Percentiles rank a stretch among this genome's conserved stretches.
These are phyloP conservation scores for Tylopilus sp. DNA, from an alignment of 768 basidiomycete species.

Conservation along the genomic window DNA sequence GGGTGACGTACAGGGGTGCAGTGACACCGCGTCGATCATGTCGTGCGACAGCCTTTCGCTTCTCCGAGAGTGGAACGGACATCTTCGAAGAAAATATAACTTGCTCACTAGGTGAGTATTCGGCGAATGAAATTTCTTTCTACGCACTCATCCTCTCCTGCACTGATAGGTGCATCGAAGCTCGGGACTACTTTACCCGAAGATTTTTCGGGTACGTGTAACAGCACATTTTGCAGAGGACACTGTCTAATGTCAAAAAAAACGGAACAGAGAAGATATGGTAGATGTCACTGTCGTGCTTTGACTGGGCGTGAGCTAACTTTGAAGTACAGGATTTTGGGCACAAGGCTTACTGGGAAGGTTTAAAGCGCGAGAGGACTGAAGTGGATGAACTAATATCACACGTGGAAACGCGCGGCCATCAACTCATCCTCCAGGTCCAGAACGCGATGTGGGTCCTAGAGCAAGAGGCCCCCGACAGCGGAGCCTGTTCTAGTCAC, in stretches of 20 bases:
- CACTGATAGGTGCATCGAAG: slow-evolving; percentile 40
- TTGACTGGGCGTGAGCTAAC: neutral
- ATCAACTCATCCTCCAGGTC: slow-evolving; percentile 32
- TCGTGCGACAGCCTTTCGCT: slow-evolving; percentile 30
- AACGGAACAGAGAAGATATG: slow-evolving; percentile 22
- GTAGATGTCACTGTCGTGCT: neutral
- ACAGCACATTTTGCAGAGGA: neutral
- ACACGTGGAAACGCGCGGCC: slow-evolving; percentile 33
- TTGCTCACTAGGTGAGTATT: slow-evolving; percentile 30
- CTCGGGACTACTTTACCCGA: slow-evolving; percentile 37
- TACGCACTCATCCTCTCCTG: neutral
- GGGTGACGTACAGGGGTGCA: slow-evolving; percentile 26
- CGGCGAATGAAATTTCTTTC: neutral
- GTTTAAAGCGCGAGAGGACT: slow-evolving; percentile 29
- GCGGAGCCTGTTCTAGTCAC: slow-evolving; percentile 21
- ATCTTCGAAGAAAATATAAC: slow-evolving; percentile 32
- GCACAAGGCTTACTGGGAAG: slow-evolving; percentile 37
- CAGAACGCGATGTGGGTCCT: slow-evolving; percentile 40
- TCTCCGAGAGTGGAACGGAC: slow-evolving; percentile 33
- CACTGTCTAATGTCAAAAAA: neutral
- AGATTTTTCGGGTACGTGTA: slow-evolving; percentile 38
- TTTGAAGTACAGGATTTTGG: slow-evolving; percentile 35
- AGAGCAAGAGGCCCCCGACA: slow-evolving; percentile 17
- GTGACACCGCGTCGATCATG: slow-evolving; percentile 22
- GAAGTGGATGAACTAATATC: slow-evolving; percentile 31